Evolutionary conservation across 176 grass and related monocot species (phyloP).

Genomic region (Zizania latifolia): DNA sequence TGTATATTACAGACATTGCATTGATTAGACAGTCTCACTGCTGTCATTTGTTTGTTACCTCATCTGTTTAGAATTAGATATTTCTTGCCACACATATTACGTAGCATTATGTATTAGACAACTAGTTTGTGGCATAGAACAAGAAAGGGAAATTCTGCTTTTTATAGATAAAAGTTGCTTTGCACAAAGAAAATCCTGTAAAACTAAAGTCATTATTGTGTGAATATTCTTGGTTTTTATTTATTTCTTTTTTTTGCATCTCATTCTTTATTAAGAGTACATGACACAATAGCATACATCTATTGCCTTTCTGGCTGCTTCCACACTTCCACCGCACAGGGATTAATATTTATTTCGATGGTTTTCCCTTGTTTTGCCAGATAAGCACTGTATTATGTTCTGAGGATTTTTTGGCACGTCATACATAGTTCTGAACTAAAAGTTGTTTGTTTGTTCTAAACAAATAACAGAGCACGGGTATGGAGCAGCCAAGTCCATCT

Average conservation of each 20-base stretch:
- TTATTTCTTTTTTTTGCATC: too few species aligned
- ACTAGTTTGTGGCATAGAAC: neutral
- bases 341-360: neutral
- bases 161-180: neutral
- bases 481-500: conserved; percentile 42
- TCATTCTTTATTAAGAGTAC: neutral
- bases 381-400: neutral
- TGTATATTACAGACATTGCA: neutral
- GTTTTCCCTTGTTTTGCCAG: neutral
- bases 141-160: neutral
- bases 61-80: neutral
- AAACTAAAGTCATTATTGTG: neutral
- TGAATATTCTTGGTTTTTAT: neutral
- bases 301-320: neutral
- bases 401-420: conserved; percentile 11
- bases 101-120: neutral
- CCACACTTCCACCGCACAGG: neutral
- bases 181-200: neutral
- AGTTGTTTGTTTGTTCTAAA: neutral
- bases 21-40: neutral
- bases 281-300: neutral
- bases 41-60: neutral
- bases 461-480: conserved; percentile 34
- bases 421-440: conserved; percentile 9
- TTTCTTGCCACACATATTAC: neutral